phyloP scores from a whole-genome alignment of 106 monocot genomes.

The Triglochin maritima region DNA sequence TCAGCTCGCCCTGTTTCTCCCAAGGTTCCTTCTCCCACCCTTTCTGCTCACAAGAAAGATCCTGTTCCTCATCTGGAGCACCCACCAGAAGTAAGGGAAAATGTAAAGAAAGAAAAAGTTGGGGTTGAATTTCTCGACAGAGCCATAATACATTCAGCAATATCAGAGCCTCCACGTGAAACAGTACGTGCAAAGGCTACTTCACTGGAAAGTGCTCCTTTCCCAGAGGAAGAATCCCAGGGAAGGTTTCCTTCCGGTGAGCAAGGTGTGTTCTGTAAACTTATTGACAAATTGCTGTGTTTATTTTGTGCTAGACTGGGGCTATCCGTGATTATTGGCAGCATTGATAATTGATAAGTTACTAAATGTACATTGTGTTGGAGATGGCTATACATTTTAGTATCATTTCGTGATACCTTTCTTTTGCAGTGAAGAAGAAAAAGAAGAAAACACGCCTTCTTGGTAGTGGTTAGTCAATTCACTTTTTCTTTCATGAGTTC shows the following conservation, averaged over 20 bases:
- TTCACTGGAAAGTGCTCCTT: conserved; percentile 35
- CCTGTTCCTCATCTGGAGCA: conserved; percentile 3
- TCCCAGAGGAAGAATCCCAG: conserved; percentile 39
- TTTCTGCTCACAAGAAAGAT: conserved; percentile 44
- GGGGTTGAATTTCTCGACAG: conserved; percentile 28
- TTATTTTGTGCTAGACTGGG: too few relatives aligned
- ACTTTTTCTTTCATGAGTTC: neutral
- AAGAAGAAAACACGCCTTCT: conserved; percentile 53
- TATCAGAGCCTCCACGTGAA: conserved; percentile 34
- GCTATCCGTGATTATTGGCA: too few relatives aligned
- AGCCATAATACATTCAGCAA: conserved; percentile 11
- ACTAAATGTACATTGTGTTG: too few relatives aligned
- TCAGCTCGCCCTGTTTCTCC: conserved; percentile 35
- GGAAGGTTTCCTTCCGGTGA: conserved; percentile 51
- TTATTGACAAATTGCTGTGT: neutral
- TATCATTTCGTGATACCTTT: neutral
- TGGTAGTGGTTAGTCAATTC: conserved; percentile 39
- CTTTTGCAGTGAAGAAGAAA: conserved; percentile 70
- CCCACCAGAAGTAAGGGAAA: conserved; percentile 18
- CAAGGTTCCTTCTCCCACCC: conserved; percentile 51
- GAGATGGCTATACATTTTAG: too few relatives aligned
- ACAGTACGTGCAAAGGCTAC: conserved; percentile 30
- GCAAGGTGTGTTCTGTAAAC: conserved; percentile 23
- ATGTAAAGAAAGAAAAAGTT: conserved; percentile 23
- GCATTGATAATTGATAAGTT: too few relatives aligned